Evolutionary conservation across 345 rosid species (phyloP), one percentile per base, ranked within the genome.

Genomic region (Camelina sativa): DNA sequence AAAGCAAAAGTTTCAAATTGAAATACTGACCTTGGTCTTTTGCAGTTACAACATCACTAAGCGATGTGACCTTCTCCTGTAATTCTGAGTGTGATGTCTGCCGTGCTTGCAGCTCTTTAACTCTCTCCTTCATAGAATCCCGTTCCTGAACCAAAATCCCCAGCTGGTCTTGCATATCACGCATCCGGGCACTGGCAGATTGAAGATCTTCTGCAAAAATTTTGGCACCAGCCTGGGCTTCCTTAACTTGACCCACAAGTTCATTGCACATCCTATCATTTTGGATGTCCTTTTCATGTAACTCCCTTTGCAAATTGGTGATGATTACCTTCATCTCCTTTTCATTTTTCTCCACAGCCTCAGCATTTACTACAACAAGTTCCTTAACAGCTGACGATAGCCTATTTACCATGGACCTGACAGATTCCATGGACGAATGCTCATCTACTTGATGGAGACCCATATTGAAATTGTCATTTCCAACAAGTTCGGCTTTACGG

Each of bases 271-370:
- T 86, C 80, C 85, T 81, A 62, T 95, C 97, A 72, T 79, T 88
- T 71, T 89, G 94, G 59, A 89, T 74, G 69, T 91, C 91, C 78
- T 94, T 95, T 86, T 95, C 99, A 70, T 87, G 93, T n/a, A 95
- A 87, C 86, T 87, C 93, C 78, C 82, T 90, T 84, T 83, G 93
- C 88, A 90, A 84, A 82, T 85, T 86, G 76, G 86, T 79, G 34
- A 88, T 85, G 50, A 81, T 85, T 7, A 67, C 54, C 80, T 87
- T 88, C 95, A 87, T 86, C 80, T 88, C 95, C 80, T 87, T 86
- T 62, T 79, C 84, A 51, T 80, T 84, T 61, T 75, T 82, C 63
- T 87, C 93, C 34, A 74, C 50, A 41, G 72, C 72, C 69, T 83
- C 89, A 67, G 84, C 77, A 83, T 83, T 86, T 54, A 77, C 74